Percentiles rank a stretch among this genome's conserved stretches.
phyloP scores from a whole-genome alignment of 1,284 basidiomycete species.

The Boletellus deceptivus region DNA sequence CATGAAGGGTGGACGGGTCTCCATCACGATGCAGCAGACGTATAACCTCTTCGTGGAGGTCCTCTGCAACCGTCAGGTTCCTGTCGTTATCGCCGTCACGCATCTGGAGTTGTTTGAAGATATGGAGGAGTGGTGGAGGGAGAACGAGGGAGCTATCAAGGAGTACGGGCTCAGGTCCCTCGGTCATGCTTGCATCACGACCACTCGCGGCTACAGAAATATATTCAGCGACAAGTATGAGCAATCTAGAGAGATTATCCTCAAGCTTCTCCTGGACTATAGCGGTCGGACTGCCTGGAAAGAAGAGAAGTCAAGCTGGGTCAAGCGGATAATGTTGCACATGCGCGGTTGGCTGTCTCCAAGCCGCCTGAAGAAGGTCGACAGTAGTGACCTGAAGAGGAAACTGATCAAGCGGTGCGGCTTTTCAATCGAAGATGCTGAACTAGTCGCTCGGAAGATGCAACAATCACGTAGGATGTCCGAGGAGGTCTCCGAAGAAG shows the following conservation, averaged over 20 bases:
- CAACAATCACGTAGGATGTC: conserved; percentile 10
- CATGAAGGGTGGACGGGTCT: conserved; percentile 37
- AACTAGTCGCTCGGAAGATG: conserved; percentile 20
- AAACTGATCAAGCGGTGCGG: conserved; percentile 27
- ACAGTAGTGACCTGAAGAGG: conserved; percentile 13
- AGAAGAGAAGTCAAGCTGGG: conserved; percentile 28
- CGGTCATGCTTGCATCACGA: conserved; percentile 31
- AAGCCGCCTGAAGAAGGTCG: conserved; percentile 9
- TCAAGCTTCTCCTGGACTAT: conserved; percentile 17
- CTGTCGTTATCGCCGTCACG: conserved; percentile 37
- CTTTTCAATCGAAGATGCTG: conserved; percentile 23
- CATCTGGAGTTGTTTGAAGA: conserved; percentile 34
- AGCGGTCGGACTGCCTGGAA: conserved; percentile 21
- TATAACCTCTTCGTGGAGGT: conserved; percentile 33
- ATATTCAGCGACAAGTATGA: conserved; percentile 26
- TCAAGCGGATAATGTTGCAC: conserved; percentile 29
- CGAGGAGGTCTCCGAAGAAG: conserved; percentile 10
- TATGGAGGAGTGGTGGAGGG: conserved; percentile 34
- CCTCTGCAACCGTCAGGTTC: conserved; percentile 31
- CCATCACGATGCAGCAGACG: conserved; percentile 29
- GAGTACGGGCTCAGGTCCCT: conserved; percentile 23
- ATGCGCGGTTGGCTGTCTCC: conserved; percentile 25
- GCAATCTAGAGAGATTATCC: conserved; percentile 18
- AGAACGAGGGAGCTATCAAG: conserved; percentile 23
- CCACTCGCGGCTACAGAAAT: conserved; percentile 21